These are phyloP conservation scores for Phytopythium oedochilum DNA, from an alignment of 352 stramenopile genomes.

Conservation along the genomic window DNA sequence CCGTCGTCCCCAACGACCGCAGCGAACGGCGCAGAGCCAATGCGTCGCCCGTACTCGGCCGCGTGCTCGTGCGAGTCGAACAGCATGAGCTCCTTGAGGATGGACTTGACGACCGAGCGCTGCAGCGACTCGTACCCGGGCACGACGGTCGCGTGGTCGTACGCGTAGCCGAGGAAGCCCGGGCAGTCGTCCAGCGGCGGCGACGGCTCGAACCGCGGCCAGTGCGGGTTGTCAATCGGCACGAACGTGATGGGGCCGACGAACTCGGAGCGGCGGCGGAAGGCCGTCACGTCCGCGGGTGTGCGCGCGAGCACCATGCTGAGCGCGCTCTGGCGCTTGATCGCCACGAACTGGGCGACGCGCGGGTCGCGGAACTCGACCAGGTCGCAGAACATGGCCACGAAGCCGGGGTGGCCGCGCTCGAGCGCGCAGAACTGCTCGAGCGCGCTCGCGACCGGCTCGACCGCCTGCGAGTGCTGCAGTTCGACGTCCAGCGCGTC, in stretches of 20 bases:
- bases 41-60: slow-evolving; percentile 29
- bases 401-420: slow-evolving; percentile 44
- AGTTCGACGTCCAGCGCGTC: slow-evolving; percentile 43
- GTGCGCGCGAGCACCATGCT: slow-evolving; percentile 60
- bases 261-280: slow-evolving; percentile 44
- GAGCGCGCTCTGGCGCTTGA: slow-evolving; percentile 49
- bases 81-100: slow-evolving; percentile 71
- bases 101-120: slow-evolving; percentile 64
- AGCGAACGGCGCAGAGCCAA: slow-evolving; percentile 35
- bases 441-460: slow-evolving; percentile 30
- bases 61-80: slow-evolving; percentile 56
- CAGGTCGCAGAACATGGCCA: slow-evolving; percentile 79
- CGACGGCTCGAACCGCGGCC: slow-evolving; percentile 48
- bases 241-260: slow-evolving; percentile 64
- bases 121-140: slow-evolving; percentile 53
- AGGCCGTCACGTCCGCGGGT: slow-evolving; percentile 51
- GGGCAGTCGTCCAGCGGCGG: slow-evolving; percentile 18
- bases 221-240: slow-evolving; percentile 62
- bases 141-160: slow-evolving; percentile 57
- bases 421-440: slow-evolving; percentile 54
- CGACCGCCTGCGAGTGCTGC: slow-evolving; percentile 33
- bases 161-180: slow-evolving; percentile 71
- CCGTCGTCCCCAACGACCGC: slow-evolving; percentile 27
- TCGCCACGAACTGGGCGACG: slow-evolving; percentile 52
- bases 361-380: slow-evolving; percentile 53